Base-by-base conservation (phyloP, 1,284 basidiomycete genomes). In the Ceratobasidium sp. region DNA sequence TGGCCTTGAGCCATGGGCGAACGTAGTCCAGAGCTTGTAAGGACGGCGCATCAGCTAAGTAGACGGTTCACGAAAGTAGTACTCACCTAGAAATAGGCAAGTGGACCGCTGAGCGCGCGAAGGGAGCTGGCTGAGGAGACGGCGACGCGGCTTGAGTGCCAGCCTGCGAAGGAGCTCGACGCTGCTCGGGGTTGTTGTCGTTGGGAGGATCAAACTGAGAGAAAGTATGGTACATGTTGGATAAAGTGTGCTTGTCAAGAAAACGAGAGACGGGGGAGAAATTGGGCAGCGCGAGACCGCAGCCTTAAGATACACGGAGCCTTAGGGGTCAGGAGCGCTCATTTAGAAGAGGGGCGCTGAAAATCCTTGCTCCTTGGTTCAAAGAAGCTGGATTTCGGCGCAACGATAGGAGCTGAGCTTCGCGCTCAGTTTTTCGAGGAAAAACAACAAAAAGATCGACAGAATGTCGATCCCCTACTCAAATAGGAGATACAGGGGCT, bases 371-470 rank as follows among this genome's bases (percentile, higher is more conserved):
- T 23, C 52, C 52, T 15, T 23, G 52, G 12, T 54, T 23, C 52
- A 9, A 54, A 54, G 52, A 54, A 54, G n/a, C n/a, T 54, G 17
- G n/a, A 54, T 54, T 54, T 54, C 52, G 20, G 52, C 5, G 52
- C 52, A 46, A 13, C 44, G 13, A 46, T 46, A 46, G 44, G 13
- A 46, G 52, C 52, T 15, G n/a, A 54, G 52, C 52, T 23, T 20
- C 5, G 17, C n/a, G 12, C 52, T 20, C 12, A 54, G 52, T 54
- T 20, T 23, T 54, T 15, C 20, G 52, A 23, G 52, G 52, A 23
- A 54, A 54, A 23, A 54, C 12, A 54, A 54, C 52, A 54, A 54
- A 54, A 54, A 54, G 52, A 54, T 54, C 17, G 52, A 23, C 52
- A 23, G 52, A 23, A 54, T 54, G 52, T 54, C 5, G 52, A 54